These are phyloP conservation scores for Tricladium varicosporioides DNA, from an alignment of 2,329 filamentous ascomycete species.

Conservation along the genomic window DNA sequence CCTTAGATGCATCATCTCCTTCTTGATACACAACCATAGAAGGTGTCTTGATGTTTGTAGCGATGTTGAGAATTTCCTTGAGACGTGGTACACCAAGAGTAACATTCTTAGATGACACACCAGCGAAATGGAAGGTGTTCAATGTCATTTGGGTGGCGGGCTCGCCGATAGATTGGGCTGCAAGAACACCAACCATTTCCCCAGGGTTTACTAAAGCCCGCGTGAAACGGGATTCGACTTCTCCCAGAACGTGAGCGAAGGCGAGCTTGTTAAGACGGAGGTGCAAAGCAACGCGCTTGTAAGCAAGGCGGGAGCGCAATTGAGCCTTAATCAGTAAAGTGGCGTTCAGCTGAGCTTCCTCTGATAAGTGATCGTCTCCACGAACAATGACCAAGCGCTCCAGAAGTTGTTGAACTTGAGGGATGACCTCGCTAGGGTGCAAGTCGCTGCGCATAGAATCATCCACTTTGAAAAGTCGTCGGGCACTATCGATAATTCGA, in stretches of 20 bases:
- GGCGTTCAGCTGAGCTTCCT: conserved; percentile 83
- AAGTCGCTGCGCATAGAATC: conserved; percentile 84
- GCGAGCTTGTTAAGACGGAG: conserved; percentile 87
- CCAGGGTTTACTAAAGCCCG: conserved; percentile 84
- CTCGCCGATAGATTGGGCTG: conserved; percentile 97
- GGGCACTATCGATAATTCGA: conserved; percentile 87
- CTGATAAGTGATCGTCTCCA: conserved; percentile 76
- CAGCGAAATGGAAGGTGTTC: conserved; percentile 99
- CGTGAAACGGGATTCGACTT: conserved; percentile 84
- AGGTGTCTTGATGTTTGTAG: conserved; percentile 97
- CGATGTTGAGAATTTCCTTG: conserved; percentile 98
- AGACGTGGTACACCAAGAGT: conserved; percentile 98
- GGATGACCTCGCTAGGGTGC: conserved; percentile 83
- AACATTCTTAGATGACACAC: conserved; percentile 99
- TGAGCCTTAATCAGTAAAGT: conserved; percentile 92
- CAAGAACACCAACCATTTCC: conserved; percentile 98
- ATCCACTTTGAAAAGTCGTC: conserved; percentile 87
- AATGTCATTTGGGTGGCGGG: conserved; percentile 99
- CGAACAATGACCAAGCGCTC: conserved; percentile 81
- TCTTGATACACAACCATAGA: conserved; percentile 91
- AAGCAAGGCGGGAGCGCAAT: conserved; percentile 83
- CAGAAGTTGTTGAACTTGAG: conserved; percentile 71
- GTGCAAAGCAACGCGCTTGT: conserved; percentile 85
- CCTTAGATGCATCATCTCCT: conserved; percentile 63
- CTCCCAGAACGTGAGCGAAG: conserved; percentile 88